phyloP scores from a whole-genome alignment of 2,329 filamentous ascomycete species.

The Hymenoscyphus salicellus region DNA sequence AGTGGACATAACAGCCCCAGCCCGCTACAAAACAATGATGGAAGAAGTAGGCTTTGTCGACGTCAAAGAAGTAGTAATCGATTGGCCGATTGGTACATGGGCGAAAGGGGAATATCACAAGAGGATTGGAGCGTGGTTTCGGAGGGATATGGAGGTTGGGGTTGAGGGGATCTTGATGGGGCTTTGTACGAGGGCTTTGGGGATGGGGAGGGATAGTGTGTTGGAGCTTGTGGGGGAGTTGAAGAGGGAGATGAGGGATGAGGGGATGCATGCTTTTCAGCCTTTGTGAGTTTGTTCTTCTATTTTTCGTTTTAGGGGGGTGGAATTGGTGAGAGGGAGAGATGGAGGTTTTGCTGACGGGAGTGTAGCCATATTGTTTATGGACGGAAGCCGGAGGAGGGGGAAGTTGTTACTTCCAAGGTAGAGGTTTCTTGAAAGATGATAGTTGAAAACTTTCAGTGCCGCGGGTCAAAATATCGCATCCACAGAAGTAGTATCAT shows the following conservation, averaged over 20 bases:
- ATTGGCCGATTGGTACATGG: constrained; percentile 40
- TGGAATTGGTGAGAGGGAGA: no score
- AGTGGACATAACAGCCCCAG: constrained; percentile 15
- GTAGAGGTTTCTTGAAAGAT: no score
- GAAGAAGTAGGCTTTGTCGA: constrained; percentile 24
- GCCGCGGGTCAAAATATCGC: no score
- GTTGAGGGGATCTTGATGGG: constrained; percentile 13
- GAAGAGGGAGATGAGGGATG: constrained; percentile 16
- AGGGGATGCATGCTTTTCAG: constrained; percentile 18
- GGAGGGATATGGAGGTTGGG: constrained; percentile 10
- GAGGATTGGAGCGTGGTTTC: constrained; percentile 13
- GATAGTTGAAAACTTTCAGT: no score
- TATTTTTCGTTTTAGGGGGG: no score
- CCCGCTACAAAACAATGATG: constrained; percentile 17
- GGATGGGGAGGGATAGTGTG: constrained; percentile 19
- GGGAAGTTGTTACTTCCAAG: no score
- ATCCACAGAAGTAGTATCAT: no score
- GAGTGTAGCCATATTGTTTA: background rate
- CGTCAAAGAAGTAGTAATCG: constrained; percentile 42
- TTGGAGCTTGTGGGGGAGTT: constrained; percentile 10
- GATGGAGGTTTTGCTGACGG: no score
- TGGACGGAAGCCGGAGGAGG: background rate
- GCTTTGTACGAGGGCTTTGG: constrained; percentile 15
- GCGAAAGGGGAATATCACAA: constrained; percentile 13
- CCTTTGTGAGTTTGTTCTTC: constrained; percentile 16